These are phyloP conservation scores for Adenanthera pavonina DNA, from an alignment of 306 rosid species.

Conservation along the genomic window DNA sequence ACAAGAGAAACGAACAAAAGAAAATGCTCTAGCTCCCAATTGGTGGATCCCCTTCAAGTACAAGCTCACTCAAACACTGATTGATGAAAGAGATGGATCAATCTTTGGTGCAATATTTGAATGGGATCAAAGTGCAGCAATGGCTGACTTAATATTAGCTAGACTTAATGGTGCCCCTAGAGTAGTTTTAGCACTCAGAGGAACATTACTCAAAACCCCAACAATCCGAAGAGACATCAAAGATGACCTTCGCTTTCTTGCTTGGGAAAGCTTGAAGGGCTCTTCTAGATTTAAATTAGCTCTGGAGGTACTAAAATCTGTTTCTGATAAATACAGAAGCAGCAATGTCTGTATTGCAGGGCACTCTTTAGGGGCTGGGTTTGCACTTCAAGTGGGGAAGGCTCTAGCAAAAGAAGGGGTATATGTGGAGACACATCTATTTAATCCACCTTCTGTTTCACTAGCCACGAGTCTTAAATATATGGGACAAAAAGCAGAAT, in stretches of 20 bases:
- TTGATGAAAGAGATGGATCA: constrained; percentile 92
- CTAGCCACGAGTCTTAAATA: constrained; percentile 72
- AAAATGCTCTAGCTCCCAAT: constrained; percentile 79
- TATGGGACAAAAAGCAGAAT: constrained; percentile 74
- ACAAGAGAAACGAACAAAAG: constrained; percentile 72
- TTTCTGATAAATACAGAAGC: constrained; percentile 68
- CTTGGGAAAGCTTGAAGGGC: constrained; percentile 98
- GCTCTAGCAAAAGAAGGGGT: constrained; percentile 83
- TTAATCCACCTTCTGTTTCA: constrained; percentile 97
- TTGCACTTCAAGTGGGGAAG: constrained; percentile 91
- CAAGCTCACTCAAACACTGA: constrained; percentile 64
- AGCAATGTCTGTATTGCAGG: constrained; percentile 86
- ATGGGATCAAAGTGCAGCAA: constrained; percentile 88
- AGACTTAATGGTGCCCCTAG: constrained; percentile 93
- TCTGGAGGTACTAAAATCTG: constrained; percentile 65
- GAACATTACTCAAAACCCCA: constrained; percentile 87
- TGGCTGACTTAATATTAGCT: constrained; percentile 60
- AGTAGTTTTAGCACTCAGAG: constrained; percentile 85
- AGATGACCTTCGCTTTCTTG: constrained; percentile 94
- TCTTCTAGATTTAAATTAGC: constrained; percentile 78
- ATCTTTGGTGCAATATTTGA: constrained; percentile 90
- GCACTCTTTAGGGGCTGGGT: constrained; percentile 95
- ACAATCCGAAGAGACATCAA: constrained; percentile 79
- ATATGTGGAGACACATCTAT: constrained; percentile 84
- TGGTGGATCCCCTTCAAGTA: constrained; percentile 99